A percentile compares a stretch with the other conserved stretches of the same genome.
Conservation (phyloP, 2,329 filamentous ascomycete species). For the Raffaelea albimanens region DNA sequence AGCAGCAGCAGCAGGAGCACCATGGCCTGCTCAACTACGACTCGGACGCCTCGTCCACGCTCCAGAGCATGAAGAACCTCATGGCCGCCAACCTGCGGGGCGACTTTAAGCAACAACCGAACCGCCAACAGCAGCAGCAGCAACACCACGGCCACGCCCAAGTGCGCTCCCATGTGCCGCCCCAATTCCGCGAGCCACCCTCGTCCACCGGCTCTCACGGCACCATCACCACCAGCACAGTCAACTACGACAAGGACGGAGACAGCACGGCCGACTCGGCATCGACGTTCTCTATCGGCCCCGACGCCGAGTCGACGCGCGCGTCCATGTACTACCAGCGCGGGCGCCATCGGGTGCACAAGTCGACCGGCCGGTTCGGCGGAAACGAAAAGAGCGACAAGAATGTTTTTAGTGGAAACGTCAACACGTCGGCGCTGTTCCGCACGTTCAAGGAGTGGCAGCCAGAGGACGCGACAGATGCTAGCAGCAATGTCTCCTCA, state of each 20-base stretch:
- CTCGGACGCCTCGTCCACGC: constrained; percentile 12
- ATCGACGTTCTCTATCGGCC: constrained; percentile 11
- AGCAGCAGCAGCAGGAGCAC: not conserved
- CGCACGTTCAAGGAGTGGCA: constrained; percentile 15
- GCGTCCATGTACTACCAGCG: constrained; percentile 8
- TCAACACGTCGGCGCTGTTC: constrained; percentile 15
- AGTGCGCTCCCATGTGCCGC: constrained; percentile 9
- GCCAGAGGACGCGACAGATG: constrained; percentile 9
- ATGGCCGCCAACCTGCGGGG: constrained; percentile 11
- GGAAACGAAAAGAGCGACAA: not conserved
- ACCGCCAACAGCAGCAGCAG: not conserved
- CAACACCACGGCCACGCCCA: not conserved
- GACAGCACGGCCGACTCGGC: constrained; percentile 4
- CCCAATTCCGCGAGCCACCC: constrained; percentile 14
- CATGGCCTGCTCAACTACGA: constrained; percentile 8
- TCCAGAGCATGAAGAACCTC: constrained; percentile 13
- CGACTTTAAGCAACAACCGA: not conserved
- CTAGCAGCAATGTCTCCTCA: not conserved
- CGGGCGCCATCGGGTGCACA: constrained; percentile 10
- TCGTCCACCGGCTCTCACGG: constrained; percentile 16
- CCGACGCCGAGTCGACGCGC: constrained; percentile 15
- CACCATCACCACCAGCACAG: constrained; percentile 13
- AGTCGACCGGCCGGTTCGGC: constrained; percentile 12
- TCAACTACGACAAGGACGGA: constrained; percentile 1
- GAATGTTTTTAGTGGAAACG: constrained; percentile 9